Conservation (phyloP, 2,329 filamentous ascomycete genomes). For the Scedosporium dehoogii region DNA sequence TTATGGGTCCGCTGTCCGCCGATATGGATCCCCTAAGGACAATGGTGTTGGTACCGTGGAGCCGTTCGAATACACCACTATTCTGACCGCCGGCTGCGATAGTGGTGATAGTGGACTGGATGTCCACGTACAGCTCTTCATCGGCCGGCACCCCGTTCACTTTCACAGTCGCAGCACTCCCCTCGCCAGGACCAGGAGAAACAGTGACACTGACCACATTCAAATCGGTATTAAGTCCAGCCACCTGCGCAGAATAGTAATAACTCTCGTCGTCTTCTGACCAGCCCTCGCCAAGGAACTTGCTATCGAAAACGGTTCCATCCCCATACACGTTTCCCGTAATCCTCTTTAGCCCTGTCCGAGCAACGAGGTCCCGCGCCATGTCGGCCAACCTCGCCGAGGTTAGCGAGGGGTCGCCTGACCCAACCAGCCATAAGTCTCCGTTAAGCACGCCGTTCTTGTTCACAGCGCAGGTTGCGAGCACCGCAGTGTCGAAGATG, state of each 20-base stretch:
- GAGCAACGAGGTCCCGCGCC: neutral
- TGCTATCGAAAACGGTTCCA: slow-evolving; percentile 6
- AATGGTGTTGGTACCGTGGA: slow-evolving; percentile 1
- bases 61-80: neutral
- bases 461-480: neutral
- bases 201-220: slow-evolving; percentile 7
- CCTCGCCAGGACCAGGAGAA: neutral
- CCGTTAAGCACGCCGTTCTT: slow-evolving; percentile 8
- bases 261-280: slow-evolving; percentile 1
- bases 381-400: slow-evolving; percentile 1
- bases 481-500: slow-evolving; percentile 3
- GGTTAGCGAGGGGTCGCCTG: slow-evolving; percentile 8
- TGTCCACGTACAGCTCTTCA: slow-evolving; percentile 5
- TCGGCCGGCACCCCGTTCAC: neutral
- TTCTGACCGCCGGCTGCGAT: neutral
- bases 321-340: slow-evolving; percentile 7
- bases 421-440: slow-evolving; percentile 7
- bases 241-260: slow-evolving; percentile 7
- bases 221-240: slow-evolving; percentile 7
- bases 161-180: neutral
- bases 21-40: neutral
- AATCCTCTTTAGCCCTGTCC: slow-evolving; percentile 6
- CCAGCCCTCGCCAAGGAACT: slow-evolving; percentile 5
- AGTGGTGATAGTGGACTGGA: slow-evolving; percentile 3
- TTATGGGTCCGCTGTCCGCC: neutral